Evolutionary conservation across 2,329 filamentous ascomycete species (phyloP).

Genomic region (Fusarium temperatum): DNA sequence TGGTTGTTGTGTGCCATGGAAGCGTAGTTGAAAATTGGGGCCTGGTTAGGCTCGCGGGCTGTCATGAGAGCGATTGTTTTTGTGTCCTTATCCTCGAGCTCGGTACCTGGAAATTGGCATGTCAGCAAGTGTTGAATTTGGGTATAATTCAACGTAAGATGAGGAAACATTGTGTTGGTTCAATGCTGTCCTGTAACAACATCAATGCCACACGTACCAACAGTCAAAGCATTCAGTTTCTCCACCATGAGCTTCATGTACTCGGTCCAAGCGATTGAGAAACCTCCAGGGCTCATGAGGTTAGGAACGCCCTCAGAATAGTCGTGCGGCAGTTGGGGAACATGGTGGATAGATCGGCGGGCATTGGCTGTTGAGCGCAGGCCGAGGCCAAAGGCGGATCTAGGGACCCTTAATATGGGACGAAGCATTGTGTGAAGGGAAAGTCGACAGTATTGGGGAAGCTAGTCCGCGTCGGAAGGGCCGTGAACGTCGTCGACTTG

Average conservation of each 20-base stretch:
- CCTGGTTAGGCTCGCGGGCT: conserved; percentile 80
- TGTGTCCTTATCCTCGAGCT: conserved; percentile 67
- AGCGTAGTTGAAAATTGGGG: conserved; percentile 92
- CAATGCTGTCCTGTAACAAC: neutral
- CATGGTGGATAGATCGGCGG: conserved; percentile 56
- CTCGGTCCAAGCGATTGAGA: conserved; percentile 80
- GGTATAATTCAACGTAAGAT: neutral
- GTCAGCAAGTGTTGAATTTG: conserved; percentile 17
- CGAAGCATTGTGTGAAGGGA: conserved; percentile 55
- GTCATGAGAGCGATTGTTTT: conserved; percentile 77
- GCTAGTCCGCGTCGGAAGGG: conserved; percentile 13
- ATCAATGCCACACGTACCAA: conserved; percentile 63
- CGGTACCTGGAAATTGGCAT: conserved; percentile 61
- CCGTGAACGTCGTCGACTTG: conserved; percentile 21
- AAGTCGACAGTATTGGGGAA: neutral
- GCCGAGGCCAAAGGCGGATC: conserved; percentile 50
- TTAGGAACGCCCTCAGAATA: conserved; percentile 68
- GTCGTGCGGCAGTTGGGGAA: conserved; percentile 58
- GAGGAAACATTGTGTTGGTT: conserved; percentile 7
- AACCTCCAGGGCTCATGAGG: conserved; percentile 75
- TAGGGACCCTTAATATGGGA: conserved; percentile 63
- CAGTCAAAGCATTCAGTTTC: conserved; percentile 78
- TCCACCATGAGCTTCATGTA: conserved; percentile 81
- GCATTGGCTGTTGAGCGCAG: conserved; percentile 47
- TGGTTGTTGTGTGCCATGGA: conserved; percentile 94